These are phyloP conservation scores for Populus tremula DNA, from an alignment of 345 rosid species.

Conservation along the genomic window DNA sequence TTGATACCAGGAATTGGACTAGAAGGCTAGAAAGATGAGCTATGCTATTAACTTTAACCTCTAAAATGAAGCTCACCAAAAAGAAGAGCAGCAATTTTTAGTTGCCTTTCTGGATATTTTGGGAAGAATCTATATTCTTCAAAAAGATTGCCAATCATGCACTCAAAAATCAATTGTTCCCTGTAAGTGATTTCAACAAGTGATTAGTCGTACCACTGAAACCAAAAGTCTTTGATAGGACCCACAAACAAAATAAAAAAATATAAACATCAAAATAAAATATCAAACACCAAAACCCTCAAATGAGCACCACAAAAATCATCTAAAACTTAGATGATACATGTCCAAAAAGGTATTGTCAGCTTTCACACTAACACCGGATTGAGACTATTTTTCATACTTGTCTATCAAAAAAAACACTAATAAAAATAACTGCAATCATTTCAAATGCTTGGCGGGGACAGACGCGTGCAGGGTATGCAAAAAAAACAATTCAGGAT, in stretches of 20 bases:
- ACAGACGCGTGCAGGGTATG: neutral
- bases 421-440: neutral
- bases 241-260: neutral
- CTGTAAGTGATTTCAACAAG: constrained; percentile 38
- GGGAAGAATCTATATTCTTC: constrained; percentile 96
- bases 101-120: constrained; percentile 94
- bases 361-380: neutral
- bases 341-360: neutral
- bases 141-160: constrained; percentile 92
- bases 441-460: neutral
- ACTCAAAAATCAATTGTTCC: constrained; percentile 84
- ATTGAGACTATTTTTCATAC: neutral
- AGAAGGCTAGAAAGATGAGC: neutral
- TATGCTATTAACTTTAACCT: neutral
- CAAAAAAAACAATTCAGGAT: neutral
- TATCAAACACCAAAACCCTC: neutral
- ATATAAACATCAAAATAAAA: neutral
- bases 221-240: neutral
- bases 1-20: neutral
- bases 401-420: neutral
- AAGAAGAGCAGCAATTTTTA: constrained; percentile 83
- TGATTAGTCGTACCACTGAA: neutral
- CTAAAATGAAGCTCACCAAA: constrained; percentile 61
- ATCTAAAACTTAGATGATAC: neutral
- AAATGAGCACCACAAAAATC: neutral